phyloP scores from a whole-genome alignment of 2,329 filamentous ascomycete genomes.

The Calonectria henricotiae region DNA sequence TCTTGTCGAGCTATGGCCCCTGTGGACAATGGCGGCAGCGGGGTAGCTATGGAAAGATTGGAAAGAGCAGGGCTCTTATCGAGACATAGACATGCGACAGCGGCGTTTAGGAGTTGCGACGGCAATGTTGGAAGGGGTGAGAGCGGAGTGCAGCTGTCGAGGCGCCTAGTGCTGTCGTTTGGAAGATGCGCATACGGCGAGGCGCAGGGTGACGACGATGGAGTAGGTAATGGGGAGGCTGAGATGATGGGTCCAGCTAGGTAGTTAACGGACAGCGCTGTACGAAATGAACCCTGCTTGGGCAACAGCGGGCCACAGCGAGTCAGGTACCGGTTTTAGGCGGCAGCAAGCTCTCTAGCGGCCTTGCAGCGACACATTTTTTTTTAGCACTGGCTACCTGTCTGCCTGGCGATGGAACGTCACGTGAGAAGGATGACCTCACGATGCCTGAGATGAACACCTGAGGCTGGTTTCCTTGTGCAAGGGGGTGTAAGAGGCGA shows the following conservation, averaged over 20 bases:
- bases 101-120: constrained; percentile 40
- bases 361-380: constrained; percentile 28
- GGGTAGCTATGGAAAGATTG: constrained; percentile 54
- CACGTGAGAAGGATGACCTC: constrained; percentile 42
- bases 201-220: constrained; percentile 54
- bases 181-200: constrained; percentile 50
- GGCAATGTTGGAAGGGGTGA: constrained; percentile 39
- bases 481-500: constrained; percentile 3
- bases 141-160: constrained; percentile 38
- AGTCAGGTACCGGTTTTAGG: constrained; percentile 45
- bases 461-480: constrained; percentile 12
- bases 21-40: constrained; percentile 47
- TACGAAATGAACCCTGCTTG: constrained; percentile 29
- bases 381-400: constrained; percentile 14
- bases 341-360: constrained; percentile 44
- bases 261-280: constrained; percentile 36
- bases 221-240: constrained; percentile 49
- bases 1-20: constrained; percentile 52
- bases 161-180: constrained; percentile 45
- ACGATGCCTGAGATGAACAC: constrained; percentile 23
- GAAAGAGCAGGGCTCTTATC: constrained; percentile 47
- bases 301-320: constrained; percentile 37
- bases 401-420: constrained; percentile 28
- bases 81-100: constrained; percentile 50
- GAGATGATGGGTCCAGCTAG: constrained; percentile 52